phyloP scores from a whole-genome alignment of 768 basidiomycete species.

The Xanthoconium stramineum region DNA sequence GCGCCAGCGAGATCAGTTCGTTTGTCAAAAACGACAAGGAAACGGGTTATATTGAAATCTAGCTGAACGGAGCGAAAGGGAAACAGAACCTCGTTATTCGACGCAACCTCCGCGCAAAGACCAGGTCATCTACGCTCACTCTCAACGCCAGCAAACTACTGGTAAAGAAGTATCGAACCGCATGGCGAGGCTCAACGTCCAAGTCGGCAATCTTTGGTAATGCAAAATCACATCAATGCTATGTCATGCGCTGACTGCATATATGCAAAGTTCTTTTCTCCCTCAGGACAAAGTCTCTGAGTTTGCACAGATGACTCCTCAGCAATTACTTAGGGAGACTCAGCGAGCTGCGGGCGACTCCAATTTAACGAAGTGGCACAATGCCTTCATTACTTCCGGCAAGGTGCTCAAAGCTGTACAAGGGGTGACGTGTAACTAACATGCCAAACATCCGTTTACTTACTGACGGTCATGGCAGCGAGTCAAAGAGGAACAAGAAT shows the following conservation, averaged over 20 bases:
- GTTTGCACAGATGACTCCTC: slow-evolving; percentile 87
- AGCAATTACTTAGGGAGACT: slow-evolving; percentile 81
- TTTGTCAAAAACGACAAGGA: slow-evolving; percentile 83
- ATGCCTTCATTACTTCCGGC: slow-evolving; percentile 65
- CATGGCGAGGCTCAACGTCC: slow-evolving; percentile 72
- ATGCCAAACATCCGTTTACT: background rate
- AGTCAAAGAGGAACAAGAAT: slow-evolving; percentile 50
- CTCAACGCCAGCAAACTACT: slow-evolving; percentile 61
- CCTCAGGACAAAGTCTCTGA: slow-evolving; percentile 95
- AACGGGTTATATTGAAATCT: slow-evolving; percentile 82
- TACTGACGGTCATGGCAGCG: slow-evolving; percentile 33
- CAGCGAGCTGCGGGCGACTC: slow-evolving; percentile 87
- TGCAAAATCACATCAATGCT: slow-evolving; percentile 10
- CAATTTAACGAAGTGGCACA: slow-evolving; percentile 77
- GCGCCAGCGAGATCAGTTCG: slow-evolving; percentile 69
- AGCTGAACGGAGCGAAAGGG: slow-evolving; percentile 70
- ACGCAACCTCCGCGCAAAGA: slow-evolving; percentile 60
- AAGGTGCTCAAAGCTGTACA: slow-evolving; percentile 55
- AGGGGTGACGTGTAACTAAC: slow-evolving; percentile 41
- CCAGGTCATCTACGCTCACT: slow-evolving; percentile 59
- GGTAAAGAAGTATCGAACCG: slow-evolving; percentile 59
- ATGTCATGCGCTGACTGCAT: background rate
- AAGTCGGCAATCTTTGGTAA: slow-evolving; percentile 92
- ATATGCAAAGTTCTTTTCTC: slow-evolving; percentile 69
- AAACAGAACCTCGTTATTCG: slow-evolving; percentile 73